Base-by-base conservation (phyloP, 1,284 basidiomycete species). In the Inonotus hispidus region DNA sequence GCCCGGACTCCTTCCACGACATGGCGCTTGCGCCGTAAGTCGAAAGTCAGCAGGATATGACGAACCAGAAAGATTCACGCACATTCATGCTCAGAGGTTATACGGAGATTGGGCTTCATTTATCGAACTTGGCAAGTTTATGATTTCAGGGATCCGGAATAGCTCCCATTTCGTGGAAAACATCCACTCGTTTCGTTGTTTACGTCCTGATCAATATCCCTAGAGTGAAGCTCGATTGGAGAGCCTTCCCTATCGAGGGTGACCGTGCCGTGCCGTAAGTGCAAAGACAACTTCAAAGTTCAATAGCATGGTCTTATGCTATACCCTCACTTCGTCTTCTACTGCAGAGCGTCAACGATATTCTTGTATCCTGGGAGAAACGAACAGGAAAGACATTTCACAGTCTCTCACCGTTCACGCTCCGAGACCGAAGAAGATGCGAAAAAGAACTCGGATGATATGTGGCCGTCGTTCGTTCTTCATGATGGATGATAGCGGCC, bases 211-310 rank as follows among this genome's bases (percentile, higher is more conserved):
- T 71, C 16, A 65, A 70, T 7, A 60, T 73, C 8, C 69, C 74
- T 1, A 27, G 59, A 0, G 63, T 66, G 21, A 66, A 71, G 23
- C 64, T 77, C 21, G 67, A 73, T 6, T 60, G 71, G 58, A 63
- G 61, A 2, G 68, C 66, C 1, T 71, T 78, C 66, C 71, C 71
- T 37, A 69, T 79, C 23, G 69, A 79, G 62, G 76, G 76, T 7
- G 71, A 75, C 56, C 75, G 71, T 14, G 64, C n/a, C n/a, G n/a
- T n/a, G n/a, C 37, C 13, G 64, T 60, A 41, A 39, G 56, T 49
- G 4, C 32, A 37, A 11, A 5, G 14, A 7, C 23, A 35, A 50
- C 25, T 13, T 23, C 5, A 13, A 10, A 14, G 7, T 38, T 50
- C 29, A 29, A 8, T 29, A 7, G 16, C 16, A 8, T 19, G 5